Conservation (phyloP, 495 filamentous ascomycete genomes). For the Aspergillus leporis region DNA sequence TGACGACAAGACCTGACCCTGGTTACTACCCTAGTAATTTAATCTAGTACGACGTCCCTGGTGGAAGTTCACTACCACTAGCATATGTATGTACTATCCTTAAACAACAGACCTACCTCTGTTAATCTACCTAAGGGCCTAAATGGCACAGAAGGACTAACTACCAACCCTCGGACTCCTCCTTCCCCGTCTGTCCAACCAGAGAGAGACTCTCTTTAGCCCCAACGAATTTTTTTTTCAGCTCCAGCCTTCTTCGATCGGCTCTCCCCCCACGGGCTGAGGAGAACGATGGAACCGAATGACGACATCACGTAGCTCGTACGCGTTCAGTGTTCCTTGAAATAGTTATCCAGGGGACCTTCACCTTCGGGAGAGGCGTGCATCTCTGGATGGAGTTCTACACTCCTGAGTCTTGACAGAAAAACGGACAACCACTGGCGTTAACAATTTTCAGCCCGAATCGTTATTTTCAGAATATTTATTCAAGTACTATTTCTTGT, state of each 20-base stretch:
- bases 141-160: too few relatives aligned
- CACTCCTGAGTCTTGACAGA: neutral
- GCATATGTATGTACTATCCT: too few relatives aligned
- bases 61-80: too few relatives aligned
- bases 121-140: too few relatives aligned
- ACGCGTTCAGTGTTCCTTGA: neutral
- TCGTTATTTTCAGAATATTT: neutral
- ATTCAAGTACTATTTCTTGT: neutral
- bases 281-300: constrained; percentile 1
- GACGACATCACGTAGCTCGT: constrained; percentile 4
- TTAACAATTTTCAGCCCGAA: neutral
- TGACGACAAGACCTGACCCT: constrained; percentile 15
- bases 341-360: neutral
- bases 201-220: neutral
- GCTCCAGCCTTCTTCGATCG: constrained; percentile 7
- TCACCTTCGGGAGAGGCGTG: neutral
- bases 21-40: constrained; percentile 7
- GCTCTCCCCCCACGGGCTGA: neutral
- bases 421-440: neutral
- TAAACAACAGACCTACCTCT: neutral
- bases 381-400: neutral
- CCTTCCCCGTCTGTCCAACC: neutral
- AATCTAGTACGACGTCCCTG: neutral
- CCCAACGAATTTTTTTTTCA: constrained; percentile 6
- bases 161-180: too few relatives aligned